A percentile compares a stretch with the other conserved stretches of the same genome.
Evolutionary conservation across 2,329 filamentous ascomycete genomes (phyloP).

Genomic region (Curvularia verruculosa): DNA sequence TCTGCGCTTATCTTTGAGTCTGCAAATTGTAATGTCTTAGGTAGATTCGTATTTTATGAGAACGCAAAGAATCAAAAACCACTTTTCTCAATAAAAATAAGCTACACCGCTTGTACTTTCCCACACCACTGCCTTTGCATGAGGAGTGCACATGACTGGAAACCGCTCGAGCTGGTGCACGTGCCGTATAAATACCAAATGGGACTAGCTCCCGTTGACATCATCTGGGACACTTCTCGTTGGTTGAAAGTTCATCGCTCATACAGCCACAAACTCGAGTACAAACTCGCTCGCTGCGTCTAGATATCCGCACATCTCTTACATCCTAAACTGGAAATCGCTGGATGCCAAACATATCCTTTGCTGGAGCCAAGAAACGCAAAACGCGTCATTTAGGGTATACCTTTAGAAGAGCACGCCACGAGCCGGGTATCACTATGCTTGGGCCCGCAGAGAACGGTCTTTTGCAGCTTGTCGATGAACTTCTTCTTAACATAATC

Average conservation of each 20-base stretch:
- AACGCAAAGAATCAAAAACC: neutral
- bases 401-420: constrained; percentile 29
- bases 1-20: neutral
- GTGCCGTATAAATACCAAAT: neutral
- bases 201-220: constrained; percentile 7
- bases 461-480: constrained; percentile 41
- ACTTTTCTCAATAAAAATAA: neutral
- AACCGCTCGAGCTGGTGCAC: neutral
- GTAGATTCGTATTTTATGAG: neutral
- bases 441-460: constrained; percentile 23
- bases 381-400: constrained; percentile 37
- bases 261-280: neutral
- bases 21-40: no score
- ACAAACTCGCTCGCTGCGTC: neutral
- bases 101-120: neutral
- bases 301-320: neutral
- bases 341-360: constrained; percentile 33
- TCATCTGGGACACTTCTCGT: constrained; percentile 3
- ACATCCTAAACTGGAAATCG: neutral
- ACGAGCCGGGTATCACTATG: constrained; percentile 22
- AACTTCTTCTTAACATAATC: constrained; percentile 44
- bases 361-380: constrained; percentile 35
- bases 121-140: neutral
- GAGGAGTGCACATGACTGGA: neutral
- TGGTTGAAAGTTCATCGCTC: constrained; percentile 1